Percentiles rank a stretch among this genome's conserved stretches.
Conservation (phyloP, 768 basidiomycete species). For the Suillus clintonianus region DNA sequence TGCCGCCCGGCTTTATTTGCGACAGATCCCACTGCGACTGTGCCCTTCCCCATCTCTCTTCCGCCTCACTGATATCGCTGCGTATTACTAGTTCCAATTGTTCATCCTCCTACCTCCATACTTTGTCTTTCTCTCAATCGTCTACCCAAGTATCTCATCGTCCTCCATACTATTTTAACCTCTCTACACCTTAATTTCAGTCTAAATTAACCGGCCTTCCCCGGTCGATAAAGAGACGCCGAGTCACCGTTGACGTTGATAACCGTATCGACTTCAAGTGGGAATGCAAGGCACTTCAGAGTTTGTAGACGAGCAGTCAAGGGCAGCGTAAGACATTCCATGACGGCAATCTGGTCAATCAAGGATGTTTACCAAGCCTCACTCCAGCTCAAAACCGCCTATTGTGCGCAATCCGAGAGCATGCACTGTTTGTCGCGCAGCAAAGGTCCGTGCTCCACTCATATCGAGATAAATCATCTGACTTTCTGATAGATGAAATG, state of each 20-base stretch:
- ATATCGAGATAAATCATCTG: conserved; percentile 16
- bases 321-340: conserved; percentile 22
- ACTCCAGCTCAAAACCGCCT: conserved; percentile 41
- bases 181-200: conserved; percentile 27
- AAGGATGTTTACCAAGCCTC: conserved; percentile 9
- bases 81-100: conserved; percentile 12
- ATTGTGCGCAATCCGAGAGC: conserved; percentile 58
- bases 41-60: conserved; percentile 29
- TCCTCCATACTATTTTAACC: conserved; percentile 9
- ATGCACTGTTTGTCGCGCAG: conserved; percentile 82
- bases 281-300: conserved; percentile 32
- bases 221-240: conserved; percentile 44
- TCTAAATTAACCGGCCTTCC: conserved; percentile 43
- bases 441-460: conserved; percentile 56
- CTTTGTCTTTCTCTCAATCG: neutral
- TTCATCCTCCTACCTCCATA: conserved; percentile 3
- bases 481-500: conserved; percentile 75
- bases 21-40: conserved; percentile 38
- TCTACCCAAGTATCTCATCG: neutral
- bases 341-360: conserved; percentile 8
- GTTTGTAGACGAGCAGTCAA: conserved; percentile 30
- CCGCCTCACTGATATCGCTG: conserved; percentile 31
- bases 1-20: conserved; percentile 42
- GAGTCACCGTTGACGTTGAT: conserved; percentile 41
- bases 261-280: conserved; percentile 28